phyloP scores from a whole-genome alignment of 2,329 filamentous ascomycete species.

The Cladosporium sp. region DNA sequence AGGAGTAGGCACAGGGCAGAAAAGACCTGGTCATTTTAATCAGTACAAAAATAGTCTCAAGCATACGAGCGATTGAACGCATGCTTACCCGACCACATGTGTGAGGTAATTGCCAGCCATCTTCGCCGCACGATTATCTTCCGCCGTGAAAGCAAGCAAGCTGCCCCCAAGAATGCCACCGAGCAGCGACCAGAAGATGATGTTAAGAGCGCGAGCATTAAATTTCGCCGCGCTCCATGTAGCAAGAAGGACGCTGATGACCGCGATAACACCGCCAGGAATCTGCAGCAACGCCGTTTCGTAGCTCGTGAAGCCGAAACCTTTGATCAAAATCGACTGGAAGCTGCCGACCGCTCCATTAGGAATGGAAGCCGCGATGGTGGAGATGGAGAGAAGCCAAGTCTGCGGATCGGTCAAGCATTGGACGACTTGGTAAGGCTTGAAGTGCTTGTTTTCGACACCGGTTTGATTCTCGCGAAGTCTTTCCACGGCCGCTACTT shows the following conservation, averaged over 20 bases:
- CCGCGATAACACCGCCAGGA: slow-evolving; percentile 62
- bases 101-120: slow-evolving; percentile 38
- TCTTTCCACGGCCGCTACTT: slow-evolving; percentile 59
- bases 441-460: slow-evolving; percentile 47
- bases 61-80: too few relatives aligned
- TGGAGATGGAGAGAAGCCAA: slow-evolving; percentile 55
- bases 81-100: slow-evolving; percentile 31
- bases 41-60: too few relatives aligned
- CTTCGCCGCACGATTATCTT: slow-evolving; percentile 44
- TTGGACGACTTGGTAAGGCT: slow-evolving; percentile 56
- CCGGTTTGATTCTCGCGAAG: slow-evolving; percentile 45
- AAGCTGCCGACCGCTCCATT: slow-evolving; percentile 61
- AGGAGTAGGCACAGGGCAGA: slow-evolving; percentile 37
- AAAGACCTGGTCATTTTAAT: slow-evolving; percentile 23
- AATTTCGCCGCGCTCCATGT: slow-evolving; percentile 48
- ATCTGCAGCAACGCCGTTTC: slow-evolving; percentile 62
- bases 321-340: slow-evolving; percentile 58
- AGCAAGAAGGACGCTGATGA: slow-evolving; percentile 34
- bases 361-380: slow-evolving; percentile 55
- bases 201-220: slow-evolving; percentile 31
- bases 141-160: slow-evolving; percentile 50
- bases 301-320: slow-evolving; percentile 59
- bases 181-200: slow-evolving; percentile 35
- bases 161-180: slow-evolving; percentile 48
- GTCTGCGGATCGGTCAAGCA: slow-evolving; percentile 58